A percentile compares a stretch with the other conserved stretches of the same genome.
phyloP scores from a whole-genome alignment of 2,329 filamentous ascomycete species.

The Fusarium solani-melongenae region DNA sequence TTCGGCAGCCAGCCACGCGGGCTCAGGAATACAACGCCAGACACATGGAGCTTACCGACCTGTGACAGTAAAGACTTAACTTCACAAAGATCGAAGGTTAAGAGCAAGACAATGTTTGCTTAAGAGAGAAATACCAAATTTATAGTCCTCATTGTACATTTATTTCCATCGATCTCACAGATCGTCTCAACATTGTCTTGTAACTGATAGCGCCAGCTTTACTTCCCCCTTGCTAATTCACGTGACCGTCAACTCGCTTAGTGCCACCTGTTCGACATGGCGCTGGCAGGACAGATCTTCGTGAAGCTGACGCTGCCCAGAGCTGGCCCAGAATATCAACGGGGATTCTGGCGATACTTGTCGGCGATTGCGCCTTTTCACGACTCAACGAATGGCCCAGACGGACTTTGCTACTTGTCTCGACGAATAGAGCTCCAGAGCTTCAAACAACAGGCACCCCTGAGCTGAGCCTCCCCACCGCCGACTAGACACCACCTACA shows the following conservation, averaged over 20 bases:
- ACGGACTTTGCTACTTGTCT: conserved; percentile 38
- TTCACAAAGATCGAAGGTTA: not conserved
- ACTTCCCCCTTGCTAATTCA: conserved; percentile 39
- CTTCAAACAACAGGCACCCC: conserved; percentile 37
- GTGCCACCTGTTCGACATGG: conserved; percentile 55
- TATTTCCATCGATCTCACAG: not conserved
- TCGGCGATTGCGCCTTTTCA: conserved; percentile 44
- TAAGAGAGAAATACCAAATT: not conserved
- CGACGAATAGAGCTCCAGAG: conserved; percentile 39
- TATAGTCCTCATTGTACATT: not conserved
- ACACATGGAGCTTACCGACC: conserved; percentile 1
- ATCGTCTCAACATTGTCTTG: not conserved
- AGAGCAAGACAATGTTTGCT: not conserved
- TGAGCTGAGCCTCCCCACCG: conserved; percentile 50
- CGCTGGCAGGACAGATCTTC: conserved; percentile 52
- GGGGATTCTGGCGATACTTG: conserved; percentile 45
- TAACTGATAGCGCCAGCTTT: not conserved
- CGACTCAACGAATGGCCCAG: conserved; percentile 46
- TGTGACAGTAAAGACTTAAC: not conserved
- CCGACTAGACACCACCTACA: conserved; percentile 43
- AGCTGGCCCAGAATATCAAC: conserved; percentile 44
- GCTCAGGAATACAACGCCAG: conserved; percentile 11
- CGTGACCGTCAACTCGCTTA: conserved; percentile 50
- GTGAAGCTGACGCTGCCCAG: conserved; percentile 46
- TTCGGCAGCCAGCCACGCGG: conserved; percentile 9